These are phyloP conservation scores for Xylaria polymorpha DNA, from an alignment of 2,329 filamentous ascomycete species.

Conservation along the genomic window DNA sequence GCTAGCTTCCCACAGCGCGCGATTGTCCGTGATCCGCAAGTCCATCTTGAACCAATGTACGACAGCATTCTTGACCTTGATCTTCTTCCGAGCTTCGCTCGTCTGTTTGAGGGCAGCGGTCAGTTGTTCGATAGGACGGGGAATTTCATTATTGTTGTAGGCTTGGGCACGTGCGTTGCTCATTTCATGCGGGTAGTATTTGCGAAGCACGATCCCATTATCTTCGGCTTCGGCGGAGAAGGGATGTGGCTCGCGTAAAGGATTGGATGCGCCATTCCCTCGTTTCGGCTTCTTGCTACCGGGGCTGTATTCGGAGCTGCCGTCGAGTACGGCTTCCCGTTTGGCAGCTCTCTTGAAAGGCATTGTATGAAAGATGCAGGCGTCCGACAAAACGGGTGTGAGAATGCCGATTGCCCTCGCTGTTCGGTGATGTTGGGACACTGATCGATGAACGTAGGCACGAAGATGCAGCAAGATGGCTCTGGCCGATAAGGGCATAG, in stretches of 20 bases:
- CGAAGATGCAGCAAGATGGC: conserved; percentile 4
- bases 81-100: conserved; percentile 60
- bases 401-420: not conserved
- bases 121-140: conserved; percentile 78
- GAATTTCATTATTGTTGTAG: conserved; percentile 76
- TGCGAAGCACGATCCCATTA: conserved; percentile 73
- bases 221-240: conserved; percentile 60
- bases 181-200: conserved; percentile 90
- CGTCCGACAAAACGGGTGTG: not conserved
- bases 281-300: conserved; percentile 47
- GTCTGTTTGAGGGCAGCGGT: conserved; percentile 72
- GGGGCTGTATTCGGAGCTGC: conserved; percentile 40
- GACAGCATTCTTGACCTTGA: conserved; percentile 70
- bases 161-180: conserved; percentile 79
- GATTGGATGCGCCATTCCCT: conserved; percentile 38
- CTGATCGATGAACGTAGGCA: not conserved
- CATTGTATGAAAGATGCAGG: conserved; percentile 40
- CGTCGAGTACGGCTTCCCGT: conserved; percentile 42
- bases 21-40: conserved; percentile 79
- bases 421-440: not conserved
- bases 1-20: conserved; percentile 73
- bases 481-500: not conserved
- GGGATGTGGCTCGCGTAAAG: conserved; percentile 60
- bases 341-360: conserved; percentile 46
- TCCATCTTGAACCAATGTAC: conserved; percentile 95